Conservation (phyloP, 164 flowering plant genomes). For the Vitis cinerea region DNA sequence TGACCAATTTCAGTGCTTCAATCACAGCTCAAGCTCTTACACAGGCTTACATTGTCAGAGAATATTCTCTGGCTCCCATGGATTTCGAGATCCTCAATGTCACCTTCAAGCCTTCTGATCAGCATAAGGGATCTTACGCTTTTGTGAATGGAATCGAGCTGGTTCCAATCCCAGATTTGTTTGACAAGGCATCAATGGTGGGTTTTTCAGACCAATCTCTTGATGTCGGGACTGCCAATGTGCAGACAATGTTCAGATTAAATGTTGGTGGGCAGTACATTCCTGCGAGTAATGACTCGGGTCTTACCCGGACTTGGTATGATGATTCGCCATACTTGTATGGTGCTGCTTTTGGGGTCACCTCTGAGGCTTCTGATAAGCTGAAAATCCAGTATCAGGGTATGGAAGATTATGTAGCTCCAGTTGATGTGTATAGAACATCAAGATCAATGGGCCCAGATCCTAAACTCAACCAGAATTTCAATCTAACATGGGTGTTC, state of each 20-base stretch:
- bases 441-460: constrained; percentile 38
- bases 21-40: too few relatives aligned
- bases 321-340: constrained; percentile 37
- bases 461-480: constrained; percentile 32
- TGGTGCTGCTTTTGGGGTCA: constrained; percentile 36
- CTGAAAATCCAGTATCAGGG: constrained; percentile 19
- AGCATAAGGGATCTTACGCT: constrained; percentile 44
- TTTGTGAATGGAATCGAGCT: constrained; percentile 85
- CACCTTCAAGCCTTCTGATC: constrained; percentile 50
- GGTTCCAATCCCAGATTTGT: constrained; percentile 49
- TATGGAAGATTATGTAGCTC: constrained; percentile 30
- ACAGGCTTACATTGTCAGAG: constrained; percentile 3
- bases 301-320: constrained; percentile 40
- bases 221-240: constrained; percentile 16
- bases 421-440: constrained; percentile 34
- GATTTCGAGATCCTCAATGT: constrained; percentile 27
- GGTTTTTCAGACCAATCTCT: constrained; percentile 38
- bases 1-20: constrained; percentile 27
- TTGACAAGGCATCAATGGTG: constrained; percentile 38
- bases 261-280: constrained; percentile 83
- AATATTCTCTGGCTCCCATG: constrained; percentile 14
- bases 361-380: constrained; percentile 8
- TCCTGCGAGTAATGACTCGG: constrained; percentile 59
- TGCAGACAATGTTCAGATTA: constrained; percentile 66
- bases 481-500: constrained; percentile 76